Percentiles rank a stretch among this genome's conserved stretches.
These are phyloP conservation scores for Tulasnella sp. DNA, from an alignment of 768 basidiomycete genomes.

Conservation along the genomic window DNA sequence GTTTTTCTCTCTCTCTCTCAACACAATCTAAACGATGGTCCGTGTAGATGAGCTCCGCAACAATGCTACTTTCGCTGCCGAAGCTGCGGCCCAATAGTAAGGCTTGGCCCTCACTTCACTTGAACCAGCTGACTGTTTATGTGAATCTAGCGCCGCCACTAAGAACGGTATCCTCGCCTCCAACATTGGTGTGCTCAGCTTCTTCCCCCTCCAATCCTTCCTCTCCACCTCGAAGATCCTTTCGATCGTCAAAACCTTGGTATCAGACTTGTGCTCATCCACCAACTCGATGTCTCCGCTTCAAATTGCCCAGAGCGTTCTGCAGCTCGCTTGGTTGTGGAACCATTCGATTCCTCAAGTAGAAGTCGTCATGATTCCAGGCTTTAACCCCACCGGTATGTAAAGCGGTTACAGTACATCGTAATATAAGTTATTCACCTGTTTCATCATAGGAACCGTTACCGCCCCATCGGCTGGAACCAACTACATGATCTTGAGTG, in stretches of 20 bases:
- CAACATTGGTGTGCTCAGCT: constrained; percentile 25
- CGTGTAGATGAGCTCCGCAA: constrained; percentile 11
- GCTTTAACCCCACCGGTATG: neutral
- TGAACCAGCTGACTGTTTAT: neutral
- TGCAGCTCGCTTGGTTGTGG: constrained; percentile 25
- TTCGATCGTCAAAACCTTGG: constrained; percentile 1
- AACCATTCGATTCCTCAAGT: constrained; percentile 15
- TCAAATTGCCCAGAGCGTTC: constrained; percentile 23
- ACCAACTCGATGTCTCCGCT: constrained; percentile 11
- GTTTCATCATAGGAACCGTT: neutral
- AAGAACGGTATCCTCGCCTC: constrained; percentile 31
- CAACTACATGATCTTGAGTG: constrained; percentile 44
- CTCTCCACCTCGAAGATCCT: constrained; percentile 35
- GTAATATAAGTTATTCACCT: neutral
- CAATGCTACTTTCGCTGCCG: constrained; percentile 14
- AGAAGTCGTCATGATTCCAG: constrained; percentile 25
- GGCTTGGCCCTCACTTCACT: neutral
- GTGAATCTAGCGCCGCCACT: neutral
- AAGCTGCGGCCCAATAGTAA: constrained; percentile 14
- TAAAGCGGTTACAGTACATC: neutral
- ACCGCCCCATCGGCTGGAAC: constrained; percentile 37
- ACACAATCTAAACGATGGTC: neutral
- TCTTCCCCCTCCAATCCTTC: constrained; percentile 29
- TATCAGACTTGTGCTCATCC: neutral
- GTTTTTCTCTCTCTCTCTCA: neutral